Percentiles rank a stretch among this genome's conserved stretches.
These are phyloP conservation scores for Lenwebbia sp. DNA, from an alignment of 345 rosid species.

Conservation along the genomic window DNA sequence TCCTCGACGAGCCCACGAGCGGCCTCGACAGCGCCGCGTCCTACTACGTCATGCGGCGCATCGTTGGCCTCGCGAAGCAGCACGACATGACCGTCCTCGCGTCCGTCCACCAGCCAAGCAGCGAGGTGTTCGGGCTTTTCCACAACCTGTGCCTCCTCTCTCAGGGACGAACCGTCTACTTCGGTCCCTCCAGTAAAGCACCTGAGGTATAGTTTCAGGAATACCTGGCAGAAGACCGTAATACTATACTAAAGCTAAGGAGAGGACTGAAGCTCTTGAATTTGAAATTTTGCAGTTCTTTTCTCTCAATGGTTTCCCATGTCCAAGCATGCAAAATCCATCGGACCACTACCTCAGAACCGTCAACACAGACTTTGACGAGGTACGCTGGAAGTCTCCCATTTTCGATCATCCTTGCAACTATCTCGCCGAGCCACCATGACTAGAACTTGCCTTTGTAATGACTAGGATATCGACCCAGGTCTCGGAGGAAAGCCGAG, in stretches of 20 bases:
- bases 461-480: neutral
- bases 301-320: slow-evolving; percentile 33
- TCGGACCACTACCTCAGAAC: slow-evolving; percentile 48
- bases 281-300: slow-evolving; percentile 24
- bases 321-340: slow-evolving; percentile 37
- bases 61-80: slow-evolving; percentile 15
- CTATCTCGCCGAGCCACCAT: neutral
- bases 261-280: neutral
- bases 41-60: slow-evolving; percentile 31
- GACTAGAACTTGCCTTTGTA: neutral
- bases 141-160: slow-evolving; percentile 39
- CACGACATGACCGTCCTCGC: slow-evolving; percentile 22
- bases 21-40: slow-evolving; percentile 50
- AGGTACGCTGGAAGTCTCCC: slow-evolving; percentile 3
- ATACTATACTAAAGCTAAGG: neutral
- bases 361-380: slow-evolving; percentile 33
- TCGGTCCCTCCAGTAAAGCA: slow-evolving; percentile 29
- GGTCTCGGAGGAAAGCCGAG: neutral
- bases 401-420: neutral
- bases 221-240: neutral
- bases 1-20: slow-evolving; percentile 53
- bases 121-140: slow-evolving; percentile 38
- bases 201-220: slow-evolving; percentile 10
- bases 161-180: slow-evolving; percentile 32
- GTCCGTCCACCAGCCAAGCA: slow-evolving; percentile 44